These are phyloP conservation scores for Trichoderma gracile DNA, from an alignment of 2,329 filamentous ascomycete species.

Conservation along the genomic window DNA sequence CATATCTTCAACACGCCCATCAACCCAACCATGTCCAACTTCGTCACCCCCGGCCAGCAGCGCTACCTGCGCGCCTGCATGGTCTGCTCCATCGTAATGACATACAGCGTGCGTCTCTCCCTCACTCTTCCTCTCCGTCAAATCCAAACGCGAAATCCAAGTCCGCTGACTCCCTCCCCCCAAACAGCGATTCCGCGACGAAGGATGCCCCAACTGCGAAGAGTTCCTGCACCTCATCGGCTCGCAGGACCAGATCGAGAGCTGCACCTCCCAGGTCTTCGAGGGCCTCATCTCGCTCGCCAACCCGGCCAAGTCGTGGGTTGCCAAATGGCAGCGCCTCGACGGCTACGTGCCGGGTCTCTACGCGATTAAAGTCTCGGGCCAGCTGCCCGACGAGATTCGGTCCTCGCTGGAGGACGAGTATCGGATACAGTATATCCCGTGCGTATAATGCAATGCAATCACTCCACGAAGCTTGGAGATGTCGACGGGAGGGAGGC, in stretches of 20 bases:
- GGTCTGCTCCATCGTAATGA: constrained; percentile 95
- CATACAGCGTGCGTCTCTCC: constrained; percentile 62
- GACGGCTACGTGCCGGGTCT: constrained; percentile 85
- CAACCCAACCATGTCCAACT: constrained; percentile 16
- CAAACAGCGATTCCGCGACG: constrained; percentile 73
- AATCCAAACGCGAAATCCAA: background rate
- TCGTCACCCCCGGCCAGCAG: constrained; percentile 64
- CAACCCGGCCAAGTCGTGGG: constrained; percentile 84
- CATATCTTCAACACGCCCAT: background rate
- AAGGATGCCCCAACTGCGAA: constrained; percentile 97
- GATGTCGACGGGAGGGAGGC: background rate
- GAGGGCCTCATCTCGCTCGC: constrained; percentile 86
- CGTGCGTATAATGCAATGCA: constrained; percentile 48
- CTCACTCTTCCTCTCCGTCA: too few species aligned
- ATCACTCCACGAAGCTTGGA: too few species aligned
- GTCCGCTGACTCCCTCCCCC: background rate
- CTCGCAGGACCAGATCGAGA: constrained; percentile 77
- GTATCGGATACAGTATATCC: constrained; percentile 64
- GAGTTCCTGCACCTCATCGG: constrained; percentile 81
- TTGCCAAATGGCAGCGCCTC: constrained; percentile 93
- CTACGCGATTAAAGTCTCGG: constrained; percentile 93
- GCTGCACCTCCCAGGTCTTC: constrained; percentile 94
- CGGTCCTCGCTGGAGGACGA: constrained; percentile 62
- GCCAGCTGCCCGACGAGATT: constrained; percentile 69
- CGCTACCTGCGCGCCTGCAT: constrained; percentile 94